phyloP scores from a whole-genome alignment of 768 basidiomycete genomes.

The Trametes coccinea region DNA sequence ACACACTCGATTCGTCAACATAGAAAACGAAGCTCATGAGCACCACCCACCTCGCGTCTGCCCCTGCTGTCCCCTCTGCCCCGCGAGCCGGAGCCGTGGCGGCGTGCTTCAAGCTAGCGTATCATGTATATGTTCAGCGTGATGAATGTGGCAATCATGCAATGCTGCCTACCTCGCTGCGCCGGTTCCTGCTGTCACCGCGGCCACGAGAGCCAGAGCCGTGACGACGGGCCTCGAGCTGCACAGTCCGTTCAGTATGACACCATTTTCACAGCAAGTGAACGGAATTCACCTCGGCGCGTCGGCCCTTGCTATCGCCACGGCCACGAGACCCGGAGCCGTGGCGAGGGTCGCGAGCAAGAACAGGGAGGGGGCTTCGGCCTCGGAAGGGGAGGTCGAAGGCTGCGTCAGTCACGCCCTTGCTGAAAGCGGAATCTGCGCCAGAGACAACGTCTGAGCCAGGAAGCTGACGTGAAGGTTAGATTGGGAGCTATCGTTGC shows the following conservation, averaged over 20 bases:
- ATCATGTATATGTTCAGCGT: too few relatives aligned
- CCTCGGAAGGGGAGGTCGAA: constrained; percentile 6
- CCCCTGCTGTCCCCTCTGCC: constrained; percentile 2
- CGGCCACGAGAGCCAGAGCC: constrained; percentile 11
- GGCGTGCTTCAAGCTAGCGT: constrained; percentile 11
- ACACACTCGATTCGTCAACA: neutral
- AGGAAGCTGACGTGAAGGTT: neutral
- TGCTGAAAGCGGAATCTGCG: neutral
- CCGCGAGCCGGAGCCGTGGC: constrained; percentile 14
- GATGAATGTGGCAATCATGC: too few relatives aligned
- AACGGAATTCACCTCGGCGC: too few relatives aligned
- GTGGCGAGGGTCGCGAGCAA: constrained; percentile 15
- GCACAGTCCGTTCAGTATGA: neutral
- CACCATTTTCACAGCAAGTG: too few relatives aligned
- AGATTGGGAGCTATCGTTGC: too few relatives aligned
- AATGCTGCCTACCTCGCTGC: neutral
- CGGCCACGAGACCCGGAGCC: constrained; percentile 13
- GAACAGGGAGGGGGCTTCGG: constrained; percentile 1
- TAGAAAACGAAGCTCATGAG: too few relatives aligned
- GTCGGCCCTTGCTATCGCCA: neutral
- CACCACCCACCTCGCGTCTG: neutral
- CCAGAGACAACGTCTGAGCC: neutral
- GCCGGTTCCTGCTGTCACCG: constrained; percentile 1
- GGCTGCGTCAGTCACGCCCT: neutral
- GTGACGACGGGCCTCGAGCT: constrained; percentile 10